Evolutionary conservation across 1,284 basidiomycete genomes (phyloP).

Genomic region (Ceratobasidium theobromae): DNA sequence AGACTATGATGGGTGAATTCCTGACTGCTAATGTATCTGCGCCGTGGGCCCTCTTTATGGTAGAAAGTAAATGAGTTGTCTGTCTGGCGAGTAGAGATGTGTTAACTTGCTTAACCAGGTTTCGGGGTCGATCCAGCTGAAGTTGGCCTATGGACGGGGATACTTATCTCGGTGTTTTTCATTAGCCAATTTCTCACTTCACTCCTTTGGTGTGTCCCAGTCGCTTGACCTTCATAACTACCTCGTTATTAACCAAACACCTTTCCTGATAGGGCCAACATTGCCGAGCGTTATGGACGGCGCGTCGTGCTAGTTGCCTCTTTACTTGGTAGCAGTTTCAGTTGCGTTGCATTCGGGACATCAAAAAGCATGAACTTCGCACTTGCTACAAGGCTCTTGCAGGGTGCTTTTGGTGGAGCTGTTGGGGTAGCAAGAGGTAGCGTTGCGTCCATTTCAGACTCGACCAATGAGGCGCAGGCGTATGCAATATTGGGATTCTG

Average conservation of each 20-base stretch:
- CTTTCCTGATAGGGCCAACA: conserved; percentile 55
- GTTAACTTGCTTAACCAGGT: neutral
- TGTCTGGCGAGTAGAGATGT: conserved; percentile 4
- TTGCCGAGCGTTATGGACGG: conserved; percentile 90
- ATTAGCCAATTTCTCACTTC: conserved; percentile 69
- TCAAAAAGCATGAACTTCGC: conserved; percentile 79
- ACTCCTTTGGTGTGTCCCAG: conserved; percentile 64
- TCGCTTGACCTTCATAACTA: neutral
- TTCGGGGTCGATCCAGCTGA: conserved; percentile 55
- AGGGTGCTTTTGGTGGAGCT: conserved; percentile 94
- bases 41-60: conserved; percentile 73
- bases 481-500: conserved; percentile 96
- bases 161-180: conserved; percentile 78
- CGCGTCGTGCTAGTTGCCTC: conserved; percentile 85
- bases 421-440: conserved; percentile 93
- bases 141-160: conserved; percentile 82
- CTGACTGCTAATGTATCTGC: conserved; percentile 87
- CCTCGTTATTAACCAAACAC: neutral
- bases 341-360: conserved; percentile 84
- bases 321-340: conserved; percentile 77
- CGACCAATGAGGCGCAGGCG: conserved; percentile 88
- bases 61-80: conserved; percentile 61
- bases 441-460: conserved; percentile 84
- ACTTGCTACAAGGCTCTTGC: conserved; percentile 83
- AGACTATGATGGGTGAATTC: conserved; percentile 83